Base-by-base conservation (phyloP, 805 yeast species). In the Maudiozyma turicensis region DNA sequence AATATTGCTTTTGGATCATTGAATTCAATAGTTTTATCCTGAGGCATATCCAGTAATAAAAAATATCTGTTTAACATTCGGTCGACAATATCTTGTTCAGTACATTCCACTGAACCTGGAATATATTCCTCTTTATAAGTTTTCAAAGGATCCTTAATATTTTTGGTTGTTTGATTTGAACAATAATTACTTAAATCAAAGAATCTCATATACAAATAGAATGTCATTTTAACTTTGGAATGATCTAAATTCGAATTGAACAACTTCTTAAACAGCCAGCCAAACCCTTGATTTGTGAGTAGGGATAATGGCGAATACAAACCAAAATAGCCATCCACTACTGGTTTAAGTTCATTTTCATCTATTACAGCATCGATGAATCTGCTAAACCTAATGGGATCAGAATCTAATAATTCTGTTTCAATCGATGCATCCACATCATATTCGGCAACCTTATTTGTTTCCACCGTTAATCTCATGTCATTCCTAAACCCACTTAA, bases 131-230 rank as follows among this genome's bases (percentile, higher is more conserved):
- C 38, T n/a, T 13, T 13, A 35, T 35, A 35, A 35, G 38, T 13
- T 13, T 35, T n/a, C 13, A 35, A 35, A 2, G 38, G 38, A 13
- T 7, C n/a, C 7, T 8, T n/a, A 11, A n/a, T 13, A 6, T 7
- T 7, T 13, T 35, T 5, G 8, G 38, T 6, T 3, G 8, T 13
- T 35, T 35, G 14, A 13, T 35, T 35, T n/a, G 38, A 35, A 35
- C 11, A 5, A 35, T 35, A 5, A 13, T 35, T 11, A 29, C 50
- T 43, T 3, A 38, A 35, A 44, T 55, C 58, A 14, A 52, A 41
- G 38, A 42, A 50, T 47, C 50, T 55, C 32, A 55, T 15, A n/a
- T 50, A 47, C 14, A 53, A 28, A 45, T 52, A 55, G 5, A 52
- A 35, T 2, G 57, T 48, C 40, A 48, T 52, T 44, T 48, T 49